A percentile compares a stretch with the other conserved stretches of the same genome.
Evolutionary conservation across 805 yeast species (phyloP).

Genomic region (Candida hungchunana): DNA sequence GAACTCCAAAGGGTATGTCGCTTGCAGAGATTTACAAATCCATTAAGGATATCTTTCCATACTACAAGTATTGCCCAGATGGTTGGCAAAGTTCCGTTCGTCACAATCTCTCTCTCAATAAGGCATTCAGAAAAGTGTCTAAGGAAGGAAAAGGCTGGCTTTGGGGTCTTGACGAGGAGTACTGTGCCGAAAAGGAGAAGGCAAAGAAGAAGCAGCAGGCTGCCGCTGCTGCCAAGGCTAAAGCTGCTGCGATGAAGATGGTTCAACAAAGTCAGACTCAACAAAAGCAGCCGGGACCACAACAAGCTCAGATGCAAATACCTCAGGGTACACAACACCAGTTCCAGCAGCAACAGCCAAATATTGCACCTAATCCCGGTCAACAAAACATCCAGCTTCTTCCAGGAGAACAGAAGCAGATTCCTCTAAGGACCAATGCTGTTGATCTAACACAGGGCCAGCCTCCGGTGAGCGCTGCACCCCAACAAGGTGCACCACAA

Average conservation of each 20-base stretch:
- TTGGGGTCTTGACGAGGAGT: slow-evolving; percentile 89
- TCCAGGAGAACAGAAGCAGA: background rate
- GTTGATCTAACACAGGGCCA: slow-evolving; percentile 1
- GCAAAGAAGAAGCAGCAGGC: slow-evolving; percentile 65
- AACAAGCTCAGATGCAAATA: slow-evolving; percentile 23
- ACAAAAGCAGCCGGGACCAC: slow-evolving; percentile 29
- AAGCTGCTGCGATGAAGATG: slow-evolving; percentile 48
- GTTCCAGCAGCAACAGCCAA: slow-evolving; percentile 10
- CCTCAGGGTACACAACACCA: slow-evolving; percentile 4
- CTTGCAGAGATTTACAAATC: slow-evolving; percentile 82
- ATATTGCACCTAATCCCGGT: background rate
- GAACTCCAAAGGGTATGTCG: slow-evolving; percentile 71
- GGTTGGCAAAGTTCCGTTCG: slow-evolving; percentile 97
- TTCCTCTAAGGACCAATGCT: background rate
- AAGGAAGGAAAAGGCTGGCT: slow-evolving; percentile 93
- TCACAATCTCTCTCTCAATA: slow-evolving; percentile 83
- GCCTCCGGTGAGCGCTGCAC: too few species aligned
- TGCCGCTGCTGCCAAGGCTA: slow-evolving; percentile 55
- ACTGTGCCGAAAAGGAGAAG: slow-evolving; percentile 75
- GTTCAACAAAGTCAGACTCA: slow-evolving; percentile 57
- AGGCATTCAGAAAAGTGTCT: slow-evolving; percentile 75
- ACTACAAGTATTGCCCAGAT: slow-evolving; percentile 88
- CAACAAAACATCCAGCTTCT: background rate
- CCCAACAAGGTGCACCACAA: background rate
- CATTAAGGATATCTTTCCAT: slow-evolving; percentile 84